phyloP scores from a whole-genome alignment of 306 rosid species.

The Trifolium pratense region DNA sequence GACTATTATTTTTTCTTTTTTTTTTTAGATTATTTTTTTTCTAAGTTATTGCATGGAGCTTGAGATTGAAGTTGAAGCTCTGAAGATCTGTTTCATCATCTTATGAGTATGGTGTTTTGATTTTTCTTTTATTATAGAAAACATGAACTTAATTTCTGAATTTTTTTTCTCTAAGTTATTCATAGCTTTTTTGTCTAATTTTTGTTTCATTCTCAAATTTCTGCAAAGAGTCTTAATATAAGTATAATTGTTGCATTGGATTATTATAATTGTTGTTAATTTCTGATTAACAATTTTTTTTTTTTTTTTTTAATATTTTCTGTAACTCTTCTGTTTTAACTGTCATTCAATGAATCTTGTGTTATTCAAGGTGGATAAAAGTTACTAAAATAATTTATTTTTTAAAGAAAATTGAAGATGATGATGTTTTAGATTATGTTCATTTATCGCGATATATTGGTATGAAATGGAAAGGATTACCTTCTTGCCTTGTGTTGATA shows the following conservation, averaged over 20 bases:
- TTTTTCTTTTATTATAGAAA: too few relatives aligned
- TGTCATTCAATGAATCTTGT: constrained; percentile 16
- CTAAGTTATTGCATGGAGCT: constrained; percentile 55
- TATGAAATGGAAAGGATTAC: constrained; percentile 30
- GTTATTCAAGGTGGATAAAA: constrained; percentile 12
- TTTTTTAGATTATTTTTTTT: constrained; percentile 16
- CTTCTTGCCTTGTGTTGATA: constrained; percentile 32
- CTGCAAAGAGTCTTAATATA: background rate
- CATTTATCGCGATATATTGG: constrained; percentile 25
- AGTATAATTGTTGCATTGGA: constrained; percentile 20
- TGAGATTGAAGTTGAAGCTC: constrained; percentile 47
- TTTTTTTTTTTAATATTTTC: background rate
- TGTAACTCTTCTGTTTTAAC: constrained; percentile 2
- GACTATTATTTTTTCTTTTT: constrained; percentile 24
- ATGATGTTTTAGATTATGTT: constrained; percentile 10
- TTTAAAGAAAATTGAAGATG: background rate
- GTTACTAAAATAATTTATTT: background rate
- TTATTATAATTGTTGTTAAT: background rate
- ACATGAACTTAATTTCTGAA: background rate
- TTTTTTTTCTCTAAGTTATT: background rate
- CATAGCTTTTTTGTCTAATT: background rate
- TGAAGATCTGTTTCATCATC: constrained; percentile 45
- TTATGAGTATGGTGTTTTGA: background rate
- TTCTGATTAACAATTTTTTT: background rate
- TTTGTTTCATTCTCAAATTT: constrained; percentile 24